phyloP scores from a whole-genome alignment of 2,329 filamentous ascomycete genomes.

The Corniculantispora saksenae region DNA sequence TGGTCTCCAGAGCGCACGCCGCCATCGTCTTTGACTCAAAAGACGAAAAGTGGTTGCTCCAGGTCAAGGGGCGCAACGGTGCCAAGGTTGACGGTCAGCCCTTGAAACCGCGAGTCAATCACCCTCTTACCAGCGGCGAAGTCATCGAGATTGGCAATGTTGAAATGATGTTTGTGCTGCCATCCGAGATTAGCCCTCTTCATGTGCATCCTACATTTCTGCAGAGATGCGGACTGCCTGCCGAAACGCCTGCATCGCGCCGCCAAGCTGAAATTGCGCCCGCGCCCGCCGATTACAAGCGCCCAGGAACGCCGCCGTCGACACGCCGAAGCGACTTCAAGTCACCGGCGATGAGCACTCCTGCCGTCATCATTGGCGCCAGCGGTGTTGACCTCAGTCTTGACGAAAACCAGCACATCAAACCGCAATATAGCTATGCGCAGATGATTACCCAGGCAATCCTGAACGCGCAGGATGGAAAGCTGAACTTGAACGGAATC shows the following conservation, averaged over 20 bases:
- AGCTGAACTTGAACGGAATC: slow-evolving; percentile 87
- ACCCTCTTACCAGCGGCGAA: slow-evolving; percentile 77
- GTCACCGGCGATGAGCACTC: slow-evolving; percentile 38
- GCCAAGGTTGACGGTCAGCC: slow-evolving; percentile 77
- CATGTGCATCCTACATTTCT: slow-evolving; percentile 70
- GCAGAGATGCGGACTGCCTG: slow-evolving; percentile 62
- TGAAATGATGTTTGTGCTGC: slow-evolving; percentile 99
- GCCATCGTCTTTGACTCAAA: slow-evolving; percentile 71
- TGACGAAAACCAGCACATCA: slow-evolving; percentile 85
- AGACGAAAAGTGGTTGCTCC: slow-evolving; percentile 75
- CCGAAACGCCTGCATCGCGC: slow-evolving; percentile 31
- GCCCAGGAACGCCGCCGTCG: slow-evolving; percentile 62
- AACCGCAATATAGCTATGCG: slow-evolving; percentile 94
- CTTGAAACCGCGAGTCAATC: slow-evolving; percentile 66
- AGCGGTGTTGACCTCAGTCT: slow-evolving; percentile 73
- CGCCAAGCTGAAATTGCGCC: slow-evolving; percentile 56
- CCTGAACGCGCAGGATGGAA: slow-evolving; percentile 80
- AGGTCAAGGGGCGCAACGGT: slow-evolving; percentile 89
- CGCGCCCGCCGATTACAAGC: slow-evolving; percentile 60
- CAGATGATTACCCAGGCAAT: slow-evolving; percentile 98
- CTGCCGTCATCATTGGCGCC: slow-evolving; percentile 40
- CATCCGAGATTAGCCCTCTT: slow-evolving; percentile 66
- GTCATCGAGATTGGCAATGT: slow-evolving; percentile 90
- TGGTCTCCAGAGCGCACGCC: slow-evolving; percentile 76
- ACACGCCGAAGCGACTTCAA: slow-evolving; percentile 32